These are phyloP conservation scores for Anastatica hierochuntica DNA, from an alignment of 345 rosid species.

Conservation along the genomic window DNA sequence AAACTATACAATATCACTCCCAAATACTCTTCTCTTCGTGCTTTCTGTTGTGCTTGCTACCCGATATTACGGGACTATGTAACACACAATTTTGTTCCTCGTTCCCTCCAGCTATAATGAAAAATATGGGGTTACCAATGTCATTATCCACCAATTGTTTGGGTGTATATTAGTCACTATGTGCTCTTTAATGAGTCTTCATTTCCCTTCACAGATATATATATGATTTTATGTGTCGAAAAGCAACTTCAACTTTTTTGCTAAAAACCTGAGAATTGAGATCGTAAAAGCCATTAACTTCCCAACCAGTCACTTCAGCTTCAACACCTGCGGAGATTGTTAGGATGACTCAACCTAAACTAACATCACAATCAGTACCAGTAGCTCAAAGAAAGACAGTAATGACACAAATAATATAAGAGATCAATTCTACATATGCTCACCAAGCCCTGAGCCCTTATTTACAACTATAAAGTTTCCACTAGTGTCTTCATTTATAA, in stretches of 20 bases:
- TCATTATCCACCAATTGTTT: not conserved
- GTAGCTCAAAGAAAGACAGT: no score
- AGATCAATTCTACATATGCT: no score
- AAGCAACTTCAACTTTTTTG: not conserved
- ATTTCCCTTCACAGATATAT: no score
- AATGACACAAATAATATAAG: no score
- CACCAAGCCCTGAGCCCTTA: no score
- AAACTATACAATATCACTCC: not conserved
- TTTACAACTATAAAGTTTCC: not conserved
- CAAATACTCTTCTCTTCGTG: not conserved
- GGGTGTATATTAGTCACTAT: not conserved
- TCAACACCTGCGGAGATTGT: no score
- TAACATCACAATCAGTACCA: no score
- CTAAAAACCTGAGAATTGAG: not conserved
- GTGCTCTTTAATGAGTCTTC: not conserved
- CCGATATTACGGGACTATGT: not conserved
- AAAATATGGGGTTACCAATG: not conserved
- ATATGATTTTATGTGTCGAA: no score
- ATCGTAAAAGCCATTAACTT: no score
- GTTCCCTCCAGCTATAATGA: not conserved
- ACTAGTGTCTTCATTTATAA: not conserved
- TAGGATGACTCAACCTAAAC: no score
- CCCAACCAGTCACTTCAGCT: no score
- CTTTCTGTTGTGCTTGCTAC: not conserved
- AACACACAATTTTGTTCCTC: not conserved